A percentile compares a stretch with the other conserved stretches of the same genome.
Evolutionary conservation across 305 asterid genomes (phyloP).

Genomic region (Solanum hybrid): DNA sequence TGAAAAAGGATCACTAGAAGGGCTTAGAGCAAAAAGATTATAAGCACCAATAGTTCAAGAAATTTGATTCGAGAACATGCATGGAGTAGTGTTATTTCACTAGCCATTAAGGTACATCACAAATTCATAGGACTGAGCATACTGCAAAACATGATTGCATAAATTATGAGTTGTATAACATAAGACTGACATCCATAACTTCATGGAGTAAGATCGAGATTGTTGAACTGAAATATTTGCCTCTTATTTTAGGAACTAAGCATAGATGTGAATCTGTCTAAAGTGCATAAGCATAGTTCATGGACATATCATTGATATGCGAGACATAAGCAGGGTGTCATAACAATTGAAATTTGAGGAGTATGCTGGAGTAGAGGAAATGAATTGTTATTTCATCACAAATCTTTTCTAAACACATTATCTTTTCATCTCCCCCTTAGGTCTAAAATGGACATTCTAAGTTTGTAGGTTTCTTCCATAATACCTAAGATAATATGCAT

Average conservation of each 20-base stretch:
- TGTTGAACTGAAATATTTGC: neutral
- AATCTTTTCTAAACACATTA: neutral
- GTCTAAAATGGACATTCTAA: neutral
- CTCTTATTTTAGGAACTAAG: neutral
- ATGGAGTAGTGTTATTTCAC: neutral
- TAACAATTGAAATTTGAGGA: too few relatives aligned
- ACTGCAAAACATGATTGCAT: neutral
- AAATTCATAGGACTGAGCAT: neutral
- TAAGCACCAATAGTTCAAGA: neutral
- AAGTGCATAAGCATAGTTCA: neutral
- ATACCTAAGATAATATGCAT: neutral
- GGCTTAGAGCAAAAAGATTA: neutral
- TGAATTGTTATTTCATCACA: neutral
- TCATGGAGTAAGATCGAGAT: too few relatives aligned
- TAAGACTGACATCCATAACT: neutral
- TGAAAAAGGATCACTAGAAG: neutral
- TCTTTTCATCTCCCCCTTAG: neutral
- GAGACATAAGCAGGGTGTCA: neutral
- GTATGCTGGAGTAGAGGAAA: neutral
- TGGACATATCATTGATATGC: neutral
- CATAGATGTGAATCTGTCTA: neutral
- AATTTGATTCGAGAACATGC: neutral
- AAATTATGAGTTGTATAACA: too few relatives aligned
- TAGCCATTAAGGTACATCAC: neutral
- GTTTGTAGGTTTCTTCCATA: neutral